phyloP scores from a whole-genome alignment of 2,329 filamentous ascomycete genomes.

The Penicillium aurantiogriseum region DNA sequence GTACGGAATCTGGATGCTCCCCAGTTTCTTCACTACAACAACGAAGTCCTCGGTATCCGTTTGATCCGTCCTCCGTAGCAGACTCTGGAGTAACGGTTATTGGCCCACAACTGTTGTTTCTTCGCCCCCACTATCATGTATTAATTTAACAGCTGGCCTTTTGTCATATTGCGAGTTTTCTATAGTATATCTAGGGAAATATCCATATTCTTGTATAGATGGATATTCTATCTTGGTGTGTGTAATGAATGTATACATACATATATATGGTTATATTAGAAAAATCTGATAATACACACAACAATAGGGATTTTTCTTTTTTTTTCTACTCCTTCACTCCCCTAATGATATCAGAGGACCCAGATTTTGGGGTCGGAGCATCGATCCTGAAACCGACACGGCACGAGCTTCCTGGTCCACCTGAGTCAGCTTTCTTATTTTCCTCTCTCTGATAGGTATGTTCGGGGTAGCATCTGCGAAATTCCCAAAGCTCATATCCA shows the following conservation, averaged over 20 bases:
- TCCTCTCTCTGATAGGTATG: background rate
- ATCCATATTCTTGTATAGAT: background rate
- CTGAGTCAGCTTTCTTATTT: slow-evolving; percentile 12
- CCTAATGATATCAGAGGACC: slow-evolving; percentile 8
- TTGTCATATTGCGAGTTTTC: background rate
- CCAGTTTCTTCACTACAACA: slow-evolving; percentile 1
- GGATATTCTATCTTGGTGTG: background rate
- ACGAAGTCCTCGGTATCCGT: background rate
- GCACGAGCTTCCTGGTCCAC: slow-evolving; percentile 25
- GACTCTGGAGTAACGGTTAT: slow-evolving; percentile 6
- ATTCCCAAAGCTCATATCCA: background rate
- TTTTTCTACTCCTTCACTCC: background rate
- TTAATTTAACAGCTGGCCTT: slow-evolving; percentile 3
- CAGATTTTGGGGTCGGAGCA: slow-evolving; percentile 20
- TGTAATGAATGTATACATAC: background rate
- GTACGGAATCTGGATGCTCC: background rate
- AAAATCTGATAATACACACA: background rate
- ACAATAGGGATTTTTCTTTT: background rate
- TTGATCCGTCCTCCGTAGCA: slow-evolving; percentile 1
- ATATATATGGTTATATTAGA: background rate
- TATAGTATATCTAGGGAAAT: too few relatives aligned
- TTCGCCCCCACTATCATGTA: background rate
- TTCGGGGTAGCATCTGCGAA: background rate
- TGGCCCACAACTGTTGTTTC: slow-evolving; percentile 5
- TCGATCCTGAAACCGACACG: slow-evolving; percentile 32